phyloP scores from a whole-genome alignment of 140 eudicot species.

The Eryngium alpinum region DNA sequence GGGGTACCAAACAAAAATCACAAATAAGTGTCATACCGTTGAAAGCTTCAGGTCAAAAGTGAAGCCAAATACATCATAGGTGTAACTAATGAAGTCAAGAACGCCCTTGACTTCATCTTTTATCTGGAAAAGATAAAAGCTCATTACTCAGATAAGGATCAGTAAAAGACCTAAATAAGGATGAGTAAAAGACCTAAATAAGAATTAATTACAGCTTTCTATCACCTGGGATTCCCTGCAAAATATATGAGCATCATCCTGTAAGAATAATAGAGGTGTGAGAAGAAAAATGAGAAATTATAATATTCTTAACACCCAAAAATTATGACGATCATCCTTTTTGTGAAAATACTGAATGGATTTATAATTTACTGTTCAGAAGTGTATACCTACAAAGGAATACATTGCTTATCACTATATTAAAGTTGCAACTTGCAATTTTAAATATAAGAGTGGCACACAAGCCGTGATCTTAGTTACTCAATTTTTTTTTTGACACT shows the following conservation, averaged over 20 bases:
- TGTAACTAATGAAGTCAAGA: slow-evolving; percentile 58
- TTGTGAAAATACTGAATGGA: background rate
- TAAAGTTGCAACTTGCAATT: background rate
- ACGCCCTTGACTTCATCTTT: slow-evolving; percentile 88
- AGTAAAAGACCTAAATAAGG: background rate
- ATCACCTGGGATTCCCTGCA: slow-evolving; percentile 94
- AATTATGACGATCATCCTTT: background rate
- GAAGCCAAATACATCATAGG: slow-evolving; percentile 72
- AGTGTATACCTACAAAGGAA: background rate
- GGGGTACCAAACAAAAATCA: background rate
- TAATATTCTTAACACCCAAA: background rate
- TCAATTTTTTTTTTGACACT: no score
- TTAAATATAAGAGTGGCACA: no score
- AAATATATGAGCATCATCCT: slow-evolving; percentile 99
- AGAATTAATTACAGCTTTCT: no score
- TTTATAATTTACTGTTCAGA: background rate
- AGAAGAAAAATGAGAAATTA: slow-evolving; percentile 10
- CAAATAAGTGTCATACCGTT: slow-evolving; percentile 45
- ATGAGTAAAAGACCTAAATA: slow-evolving; percentile 1
- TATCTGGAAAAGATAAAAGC: slow-evolving; percentile 48
- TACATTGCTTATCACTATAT: background rate
- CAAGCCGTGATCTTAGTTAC: no score
- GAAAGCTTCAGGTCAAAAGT: slow-evolving; percentile 90
- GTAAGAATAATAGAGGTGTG: slow-evolving; percentile 24
- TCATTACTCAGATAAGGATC: slow-evolving; percentile 9